Conservation (phyloP, 768 basidiomycete species). For the Rhodotorula kratochvilovae region DNA sequence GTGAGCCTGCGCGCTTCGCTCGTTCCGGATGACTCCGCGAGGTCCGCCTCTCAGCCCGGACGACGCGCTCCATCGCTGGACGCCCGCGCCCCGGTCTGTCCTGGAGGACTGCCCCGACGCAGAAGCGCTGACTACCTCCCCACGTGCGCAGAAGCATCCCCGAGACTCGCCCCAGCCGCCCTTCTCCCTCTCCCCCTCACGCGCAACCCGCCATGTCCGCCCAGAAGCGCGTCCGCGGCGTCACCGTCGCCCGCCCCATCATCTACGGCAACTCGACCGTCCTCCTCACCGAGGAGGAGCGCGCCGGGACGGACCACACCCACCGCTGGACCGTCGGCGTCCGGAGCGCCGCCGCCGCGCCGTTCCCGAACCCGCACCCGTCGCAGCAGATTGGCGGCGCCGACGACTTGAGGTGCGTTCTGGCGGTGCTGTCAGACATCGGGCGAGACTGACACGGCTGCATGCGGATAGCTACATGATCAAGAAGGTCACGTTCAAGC, state of each 20-base stretch:
- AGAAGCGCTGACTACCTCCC: too few relatives aligned
- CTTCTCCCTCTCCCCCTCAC: neutral
- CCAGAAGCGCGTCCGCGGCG: slow-evolving; percentile 50
- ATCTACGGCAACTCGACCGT: slow-evolving; percentile 92
- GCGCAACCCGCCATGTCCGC: neutral
- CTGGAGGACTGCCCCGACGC: too few relatives aligned
- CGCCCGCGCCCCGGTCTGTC: too few relatives aligned
- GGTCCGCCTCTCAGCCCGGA: too few relatives aligned
- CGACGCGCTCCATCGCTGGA: too few relatives aligned
- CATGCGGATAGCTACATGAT: slow-evolving; percentile 64
- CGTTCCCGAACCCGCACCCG: slow-evolving; percentile 44
- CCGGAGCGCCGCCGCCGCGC: slow-evolving; percentile 73
- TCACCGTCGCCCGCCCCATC: slow-evolving; percentile 80
- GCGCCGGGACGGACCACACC: slow-evolving; percentile 69
- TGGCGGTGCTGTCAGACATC: too few relatives aligned
- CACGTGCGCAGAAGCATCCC: too few relatives aligned
- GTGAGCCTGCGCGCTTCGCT: too few relatives aligned
- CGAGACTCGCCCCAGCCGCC: too few relatives aligned
- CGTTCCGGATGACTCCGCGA: too few relatives aligned
- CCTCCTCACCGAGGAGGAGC: slow-evolving; percentile 69
- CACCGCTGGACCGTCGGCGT: slow-evolving; percentile 96
- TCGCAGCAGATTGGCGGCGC: slow-evolving; percentile 41
- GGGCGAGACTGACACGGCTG: neutral
- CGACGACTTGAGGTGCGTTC: slow-evolving; percentile 37
- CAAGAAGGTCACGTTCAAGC: slow-evolving; percentile 92